Evolutionary conservation across 1,284 basidiomycete genomes (phyloP), one percentile per base, ranked within the genome.

Genomic region (Lentinula novae-zelandiae): DNA sequence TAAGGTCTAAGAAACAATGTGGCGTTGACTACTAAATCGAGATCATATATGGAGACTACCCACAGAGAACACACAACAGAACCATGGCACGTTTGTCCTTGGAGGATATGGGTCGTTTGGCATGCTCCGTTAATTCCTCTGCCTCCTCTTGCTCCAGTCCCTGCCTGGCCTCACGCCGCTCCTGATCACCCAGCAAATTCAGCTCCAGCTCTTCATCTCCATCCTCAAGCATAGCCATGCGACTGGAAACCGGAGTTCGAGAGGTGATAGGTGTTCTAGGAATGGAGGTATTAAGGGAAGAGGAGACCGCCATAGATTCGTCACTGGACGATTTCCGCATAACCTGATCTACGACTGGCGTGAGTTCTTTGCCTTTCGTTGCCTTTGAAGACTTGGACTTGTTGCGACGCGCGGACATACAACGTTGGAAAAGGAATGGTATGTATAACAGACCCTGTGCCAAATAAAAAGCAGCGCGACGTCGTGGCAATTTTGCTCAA

Each of bases 21-120:
- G 22, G 27, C 12, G 20, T 44, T 50, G 39, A 7, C n/a, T 22
- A 9, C 15, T 10, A 71, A 55, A 63, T 63, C 48, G 62, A 20
- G 57, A 22, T 61, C 44, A 60, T 58, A 33, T 36, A 55, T 62
- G 9, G 58, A 53, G n/a, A 58, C 50, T 17, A 80, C 94, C 78
- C 69, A 96, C 95, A 99, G 57, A 99, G 81, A 65, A 96, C 78
- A 72, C 95, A 90, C 48, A 99, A 80, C 60, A 99, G 75, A 7
- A 83, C 84, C 82, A 99, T 94, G 39, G 91, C 93, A 66, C 85
- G 82, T 76, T 90, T 91, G 76, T 98, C 95, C 71, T 85, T 87
- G 38, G 76, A 66, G 39, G 89, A 86, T 67, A 93, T 78, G 36
- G 82, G 69, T 62, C 69, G 75, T 70, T 84, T 88, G 42, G 67